These are phyloP conservation scores for Exophiala lecanii-corni DNA, from an alignment of 2,329 filamentous ascomycete genomes.

Conservation along the genomic window DNA sequence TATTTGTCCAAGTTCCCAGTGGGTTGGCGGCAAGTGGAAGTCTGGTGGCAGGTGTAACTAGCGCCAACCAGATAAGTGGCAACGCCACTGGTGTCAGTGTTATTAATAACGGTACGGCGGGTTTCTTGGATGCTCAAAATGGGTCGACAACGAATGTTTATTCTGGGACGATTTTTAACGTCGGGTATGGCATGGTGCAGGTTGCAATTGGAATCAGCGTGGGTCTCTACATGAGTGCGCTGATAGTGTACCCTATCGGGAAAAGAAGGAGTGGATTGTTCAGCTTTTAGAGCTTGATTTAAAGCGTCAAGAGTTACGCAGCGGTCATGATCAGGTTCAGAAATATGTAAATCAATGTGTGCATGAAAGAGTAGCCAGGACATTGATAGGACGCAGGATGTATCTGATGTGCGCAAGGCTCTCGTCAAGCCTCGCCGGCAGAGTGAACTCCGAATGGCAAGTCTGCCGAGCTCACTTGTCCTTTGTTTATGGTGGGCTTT, in stretches of 20 bases:
- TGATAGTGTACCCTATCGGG: conserved; percentile 44
- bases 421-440: too few relatives aligned
- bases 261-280: conserved; percentile 45
- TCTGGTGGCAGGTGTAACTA: conserved; percentile 53
- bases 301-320: too few relatives aligned
- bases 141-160: conserved; percentile 23
- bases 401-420: too few relatives aligned
- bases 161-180: conserved; percentile 36
- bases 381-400: too few relatives aligned
- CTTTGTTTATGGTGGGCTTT: too few relatives aligned
- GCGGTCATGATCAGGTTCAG: too few relatives aligned
- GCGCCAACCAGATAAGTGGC: conserved; percentile 36
- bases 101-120: conserved; percentile 35
- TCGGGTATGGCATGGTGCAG: conserved; percentile 46
- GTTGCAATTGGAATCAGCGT: conserved; percentile 46
- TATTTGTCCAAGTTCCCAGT: conserved; percentile 65
- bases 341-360: too few relatives aligned
- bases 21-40: conserved; percentile 56
- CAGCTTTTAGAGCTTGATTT: conserved; percentile 40
- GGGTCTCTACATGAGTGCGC: conserved; percentile 42
- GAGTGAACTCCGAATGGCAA: too few relatives aligned
- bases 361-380: too few relatives aligned
- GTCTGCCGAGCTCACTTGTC: too few relatives aligned
- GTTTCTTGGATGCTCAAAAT: conserved; percentile 21
- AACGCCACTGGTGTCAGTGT: conserved; percentile 42